These are phyloP conservation scores for Trypanosomatidae sp. DNA, from an alignment of 208 protist species.

Conservation along the genomic window DNA sequence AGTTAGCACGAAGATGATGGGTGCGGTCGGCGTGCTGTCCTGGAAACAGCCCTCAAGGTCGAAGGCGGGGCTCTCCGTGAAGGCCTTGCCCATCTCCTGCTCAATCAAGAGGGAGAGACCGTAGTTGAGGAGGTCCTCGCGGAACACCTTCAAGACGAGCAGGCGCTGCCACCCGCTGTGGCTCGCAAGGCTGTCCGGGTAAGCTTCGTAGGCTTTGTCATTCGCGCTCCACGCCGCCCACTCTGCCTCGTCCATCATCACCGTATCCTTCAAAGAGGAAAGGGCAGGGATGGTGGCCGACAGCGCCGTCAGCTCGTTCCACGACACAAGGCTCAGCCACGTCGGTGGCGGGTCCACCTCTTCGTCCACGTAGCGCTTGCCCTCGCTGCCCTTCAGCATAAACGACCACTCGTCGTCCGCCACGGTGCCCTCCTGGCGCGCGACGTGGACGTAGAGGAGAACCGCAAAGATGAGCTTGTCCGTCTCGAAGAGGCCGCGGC, in stretches of 20 bases:
- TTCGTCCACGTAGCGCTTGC: slow-evolving; percentile 59
- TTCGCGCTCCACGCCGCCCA: slow-evolving; percentile 88
- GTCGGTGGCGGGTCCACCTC: slow-evolving; percentile 70
- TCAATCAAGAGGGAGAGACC: slow-evolving; percentile 78
- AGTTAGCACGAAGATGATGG: slow-evolving; percentile 96
- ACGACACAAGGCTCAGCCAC: slow-evolving; percentile 91
- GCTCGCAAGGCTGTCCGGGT: slow-evolving; percentile 33
- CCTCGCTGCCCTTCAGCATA: slow-evolving; percentile 87
- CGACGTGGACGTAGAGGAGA: slow-evolving; percentile 89
- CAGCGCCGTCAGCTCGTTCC: slow-evolving; percentile 93
- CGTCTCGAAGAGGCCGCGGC: slow-evolving; percentile 94
- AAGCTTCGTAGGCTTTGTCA: slow-evolving; percentile 84
- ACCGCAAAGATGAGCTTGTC: slow-evolving; percentile 97
- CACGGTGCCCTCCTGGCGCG: slow-evolving; percentile 68
- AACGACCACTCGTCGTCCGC: slow-evolving; percentile 87
- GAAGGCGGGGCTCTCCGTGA: slow-evolving; percentile 91
- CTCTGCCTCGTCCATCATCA: slow-evolving; percentile 78
- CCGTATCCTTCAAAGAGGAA: slow-evolving; percentile 71
- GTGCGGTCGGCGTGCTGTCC: slow-evolving; percentile 88
- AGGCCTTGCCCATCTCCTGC: slow-evolving; percentile 83
- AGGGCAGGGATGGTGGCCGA: slow-evolving; percentile 81
- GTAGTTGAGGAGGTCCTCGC: slow-evolving; percentile 92
- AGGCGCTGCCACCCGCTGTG: slow-evolving; percentile 80
- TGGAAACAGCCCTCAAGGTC: slow-evolving; percentile 90
- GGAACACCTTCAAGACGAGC: slow-evolving; percentile 87